Evolutionary conservation across 2,329 filamentous ascomycete genomes (phyloP), one percentile per base, ranked within the genome.

Genomic region (Grosmannia serpens): DNA sequence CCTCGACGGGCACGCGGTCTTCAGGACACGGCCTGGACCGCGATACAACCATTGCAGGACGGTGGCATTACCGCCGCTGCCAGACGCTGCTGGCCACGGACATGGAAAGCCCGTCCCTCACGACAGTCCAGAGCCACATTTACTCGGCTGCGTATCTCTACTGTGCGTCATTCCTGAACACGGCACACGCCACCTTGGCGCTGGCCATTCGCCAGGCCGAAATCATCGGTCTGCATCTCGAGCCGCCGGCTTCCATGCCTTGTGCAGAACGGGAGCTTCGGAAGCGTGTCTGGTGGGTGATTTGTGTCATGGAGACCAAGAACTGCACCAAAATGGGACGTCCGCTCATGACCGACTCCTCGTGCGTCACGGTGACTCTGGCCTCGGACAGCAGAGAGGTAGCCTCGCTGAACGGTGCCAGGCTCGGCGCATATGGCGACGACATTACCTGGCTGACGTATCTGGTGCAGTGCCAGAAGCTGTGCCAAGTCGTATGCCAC

Each of bases 231-330:
- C 67, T 80, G 4, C 77, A 80, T 65, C 63, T 73, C 1, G 76
- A 80, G 33, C 76, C 77, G 1, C 67, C 71, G 0, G 58, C 61
- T 10, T 61, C 65, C 53, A 60, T 75, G 54, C 65, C 73, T 0
- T 61, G 58, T 4, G 55, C 60, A 0, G 66, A 75, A 54, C 63
- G 70, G 22, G 77, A 80, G 61, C 65, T 78, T 59, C 74, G 75
- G 5, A 77, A 74, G 62, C 70, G 78, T 0, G 60, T 82, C 15
- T 83, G 79, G 79, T 82, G 77, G 77, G 67, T 66, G 1, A 63
- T 83, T 1, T 81, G 74, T 63, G 67, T 70, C 1, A 65, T 80
- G 20, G 80, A 82, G 55, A 72, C 68, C 59, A 78, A 77, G 62
- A 71, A 67, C 2, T 70, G 70, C 59, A 73, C 75, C 68, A 76